phyloP scores from a whole-genome alignment of 208 protist species.

The Jaenimonas drosophilae region DNA sequence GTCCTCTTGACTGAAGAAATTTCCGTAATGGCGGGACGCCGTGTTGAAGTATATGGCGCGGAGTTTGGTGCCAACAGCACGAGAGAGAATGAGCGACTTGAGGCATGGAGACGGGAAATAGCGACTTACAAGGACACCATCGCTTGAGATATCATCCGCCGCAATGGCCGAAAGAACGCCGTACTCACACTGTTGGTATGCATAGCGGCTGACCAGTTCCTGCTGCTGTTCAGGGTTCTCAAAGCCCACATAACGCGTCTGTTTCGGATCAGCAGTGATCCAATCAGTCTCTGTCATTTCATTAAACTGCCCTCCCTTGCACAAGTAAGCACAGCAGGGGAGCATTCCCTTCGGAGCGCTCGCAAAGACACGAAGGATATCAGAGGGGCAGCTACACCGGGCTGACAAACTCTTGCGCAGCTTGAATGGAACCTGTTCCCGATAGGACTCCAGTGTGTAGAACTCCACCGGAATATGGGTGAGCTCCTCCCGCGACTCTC shows the following conservation, averaged over 20 bases:
- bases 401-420: constrained; percentile 76
- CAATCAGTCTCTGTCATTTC: constrained; percentile 84
- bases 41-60: constrained; percentile 82
- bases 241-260: constrained; percentile 49
- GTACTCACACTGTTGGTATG: constrained; percentile 87
- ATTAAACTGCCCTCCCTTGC: constrained; percentile 82
- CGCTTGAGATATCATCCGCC: constrained; percentile 84
- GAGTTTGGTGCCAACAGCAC: constrained; percentile 67
- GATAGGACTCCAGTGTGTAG: constrained; percentile 88
- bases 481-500: constrained; percentile 61
- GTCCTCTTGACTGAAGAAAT: constrained; percentile 90
- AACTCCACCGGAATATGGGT: constrained; percentile 89
- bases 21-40: constrained; percentile 62
- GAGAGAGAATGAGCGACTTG: constrained; percentile 85
- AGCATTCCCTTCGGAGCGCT: constrained; percentile 60
- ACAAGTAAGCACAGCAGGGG: constrained; percentile 75
- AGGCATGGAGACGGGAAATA: constrained; percentile 89
- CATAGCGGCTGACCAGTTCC: constrained; percentile 59
- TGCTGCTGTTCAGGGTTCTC: constrained; percentile 67
- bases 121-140: constrained; percentile 84
- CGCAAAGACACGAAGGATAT: constrained; percentile 69
- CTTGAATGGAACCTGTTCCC: constrained; percentile 80
- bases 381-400: constrained; percentile 42
- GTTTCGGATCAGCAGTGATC: constrained; percentile 64
- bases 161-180: constrained; percentile 83